Percentiles rank a stretch among this genome's conserved stretches.
Evolutionary conservation across 129 eudicot genomes (phyloP).

Genomic region (Silybum marianum): DNA sequence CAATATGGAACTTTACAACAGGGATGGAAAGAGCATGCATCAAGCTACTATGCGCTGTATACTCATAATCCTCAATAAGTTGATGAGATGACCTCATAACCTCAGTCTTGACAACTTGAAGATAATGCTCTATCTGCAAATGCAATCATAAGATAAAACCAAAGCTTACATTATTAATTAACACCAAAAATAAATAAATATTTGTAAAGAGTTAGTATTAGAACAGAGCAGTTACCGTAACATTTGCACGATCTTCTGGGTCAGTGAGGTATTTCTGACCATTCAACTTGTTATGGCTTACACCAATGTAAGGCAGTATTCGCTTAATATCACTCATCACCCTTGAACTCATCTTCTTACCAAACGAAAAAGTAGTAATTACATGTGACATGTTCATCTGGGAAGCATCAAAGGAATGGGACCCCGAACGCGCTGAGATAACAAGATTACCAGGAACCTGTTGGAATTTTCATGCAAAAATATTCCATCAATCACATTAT

Average conservation of each 20-base stretch:
- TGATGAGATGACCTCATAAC: conserved; percentile 68
- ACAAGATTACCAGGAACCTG: conserved; percentile 99
- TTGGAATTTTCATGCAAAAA: background rate
- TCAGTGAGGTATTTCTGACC: conserved; percentile 62
- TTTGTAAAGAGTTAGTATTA: background rate
- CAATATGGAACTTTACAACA: conserved; percentile 83
- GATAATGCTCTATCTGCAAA: conserved; percentile 95
- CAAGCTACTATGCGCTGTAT: conserved; percentile 95
- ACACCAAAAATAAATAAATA: background rate
- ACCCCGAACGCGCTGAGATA: conserved; percentile 81
- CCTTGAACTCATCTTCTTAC: conserved; percentile 63
- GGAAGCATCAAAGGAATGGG: conserved; percentile 91
- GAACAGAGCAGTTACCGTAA: conserved; percentile 60
- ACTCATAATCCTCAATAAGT: conserved; percentile 82
- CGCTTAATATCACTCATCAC: conserved; percentile 72
- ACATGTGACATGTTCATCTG: conserved; percentile 94
- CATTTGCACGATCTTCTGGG: conserved; percentile 67
- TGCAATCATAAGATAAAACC: conserved; percentile 35
- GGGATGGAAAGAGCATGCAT: conserved; percentile 68
- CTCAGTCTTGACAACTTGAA: conserved; percentile 93
- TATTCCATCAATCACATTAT: background rate
- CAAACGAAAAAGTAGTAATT: conserved; percentile 69
- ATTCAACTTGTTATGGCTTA: conserved; percentile 69
- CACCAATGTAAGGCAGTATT: conserved; percentile 72
- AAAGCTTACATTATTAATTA: background rate